phyloP scores from a whole-genome alignment of 306 rosid genomes.

The Comarum palustre region DNA sequence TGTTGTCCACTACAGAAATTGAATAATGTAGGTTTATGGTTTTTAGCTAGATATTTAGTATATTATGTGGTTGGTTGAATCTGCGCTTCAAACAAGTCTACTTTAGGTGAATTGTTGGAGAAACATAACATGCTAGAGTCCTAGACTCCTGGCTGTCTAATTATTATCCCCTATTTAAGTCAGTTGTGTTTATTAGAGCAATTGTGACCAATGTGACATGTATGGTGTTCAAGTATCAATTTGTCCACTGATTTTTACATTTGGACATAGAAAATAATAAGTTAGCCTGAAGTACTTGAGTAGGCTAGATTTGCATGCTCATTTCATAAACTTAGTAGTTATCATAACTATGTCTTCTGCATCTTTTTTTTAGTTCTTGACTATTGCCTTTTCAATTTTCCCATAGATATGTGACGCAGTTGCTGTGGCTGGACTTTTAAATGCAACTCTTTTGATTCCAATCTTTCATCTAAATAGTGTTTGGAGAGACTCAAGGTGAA shows the following conservation, averaged over 20 bases:
- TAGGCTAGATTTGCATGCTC: not conserved
- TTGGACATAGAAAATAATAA: not conserved
- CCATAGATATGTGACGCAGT: constrained; percentile 92
- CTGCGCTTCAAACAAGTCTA: not conserved
- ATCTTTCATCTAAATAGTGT: constrained; percentile 95
- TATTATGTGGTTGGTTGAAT: not conserved
- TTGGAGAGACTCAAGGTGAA: constrained; percentile 91
- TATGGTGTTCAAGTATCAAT: not conserved
- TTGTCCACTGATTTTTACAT: constrained; percentile 1
- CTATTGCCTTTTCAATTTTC: constrained; percentile 14
- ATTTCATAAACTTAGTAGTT: constrained; percentile 6
- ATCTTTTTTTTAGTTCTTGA: constrained; percentile 13
- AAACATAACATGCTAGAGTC: not conserved
- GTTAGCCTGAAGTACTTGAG: not conserved
- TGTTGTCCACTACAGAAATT: not conserved
- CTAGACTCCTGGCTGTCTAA: not conserved
- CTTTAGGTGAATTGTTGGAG: not conserved
- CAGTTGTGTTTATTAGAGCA: not conserved
- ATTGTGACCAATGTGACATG: not conserved
- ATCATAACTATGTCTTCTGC: constrained; percentile 8
- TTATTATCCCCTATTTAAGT: not conserved
- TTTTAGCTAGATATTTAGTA: not conserved
- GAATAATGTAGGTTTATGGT: not conserved
- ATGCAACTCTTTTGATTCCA: constrained; percentile 91
- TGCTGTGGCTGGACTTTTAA: constrained; percentile 95